These are phyloP conservation scores for Ustilago curta DNA, from an alignment of 1,284 basidiomycete species.

Conservation along the genomic window DNA sequence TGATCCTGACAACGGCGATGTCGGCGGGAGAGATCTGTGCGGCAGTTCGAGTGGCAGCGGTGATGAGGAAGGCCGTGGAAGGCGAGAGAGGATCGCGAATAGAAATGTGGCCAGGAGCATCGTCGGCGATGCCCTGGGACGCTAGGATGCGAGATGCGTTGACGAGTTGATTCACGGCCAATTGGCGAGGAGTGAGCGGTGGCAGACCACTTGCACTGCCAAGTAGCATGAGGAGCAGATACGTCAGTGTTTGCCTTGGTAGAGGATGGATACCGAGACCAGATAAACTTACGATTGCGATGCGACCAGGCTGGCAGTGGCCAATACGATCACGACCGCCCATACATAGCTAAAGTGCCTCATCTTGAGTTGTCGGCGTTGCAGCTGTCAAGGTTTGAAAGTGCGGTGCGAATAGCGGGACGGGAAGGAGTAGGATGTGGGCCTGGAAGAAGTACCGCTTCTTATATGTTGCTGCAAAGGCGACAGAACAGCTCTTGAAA, in stretches of 20 bases:
- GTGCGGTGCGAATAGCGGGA: not conserved
- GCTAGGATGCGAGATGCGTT: constrained; percentile 52
- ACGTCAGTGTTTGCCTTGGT: not conserved
- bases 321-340: not conserved
- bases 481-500: not conserved
- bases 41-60: constrained; percentile 17
- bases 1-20: constrained; percentile 43
- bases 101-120: constrained; percentile 37
- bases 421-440: not conserved
- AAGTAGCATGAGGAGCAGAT: not conserved
- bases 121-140: constrained; percentile 40
- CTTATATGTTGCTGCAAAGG: constrained; percentile 4
- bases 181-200: constrained; percentile 36
- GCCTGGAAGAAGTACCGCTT: not conserved
- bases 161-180: constrained; percentile 48
- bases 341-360: not conserved
- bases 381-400: not conserved
- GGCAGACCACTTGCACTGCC: constrained; percentile 18
- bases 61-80: constrained; percentile 36
- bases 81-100: constrained; percentile 42
- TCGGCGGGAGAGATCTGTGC: constrained; percentile 43
- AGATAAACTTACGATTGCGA: constrained; percentile 15
- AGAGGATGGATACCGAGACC: too few species aligned
- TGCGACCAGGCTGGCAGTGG: not conserved
- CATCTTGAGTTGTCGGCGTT: constrained; percentile 5